phyloP scores from a whole-genome alignment of 345 rosid genomes.

The rapeseed (Brassica napus) region Da-Ae NC_063444.1:7756001-7756500 shows the following conservation, averaged over 20 bases:
- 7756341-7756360: constrained; percentile 31
- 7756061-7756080: too few species aligned
- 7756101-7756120: neutral
- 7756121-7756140: neutral
- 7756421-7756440: too few species aligned
- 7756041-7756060: too few species aligned
- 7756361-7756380: constrained; percentile 5
- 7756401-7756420: too few species aligned
- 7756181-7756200: constrained; percentile 3
- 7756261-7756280: neutral
- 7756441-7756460: too few species aligned
- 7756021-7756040: too few species aligned
- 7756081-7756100: neutral
- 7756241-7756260: neutral
- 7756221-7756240: neutral
- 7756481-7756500: too few species aligned
- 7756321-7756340: constrained; percentile 10
- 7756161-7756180: neutral
- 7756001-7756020: too few species aligned
- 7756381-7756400: neutral
- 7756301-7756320: constrained; percentile 8
- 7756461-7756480: too few species aligned
- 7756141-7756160: constrained; percentile 38
- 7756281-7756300: constrained; percentile 17
- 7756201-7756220: neutral